Base-by-base conservation (phyloP, 495 filamentous ascomycete species). In the Penicillium bialowiezense region DNA sequence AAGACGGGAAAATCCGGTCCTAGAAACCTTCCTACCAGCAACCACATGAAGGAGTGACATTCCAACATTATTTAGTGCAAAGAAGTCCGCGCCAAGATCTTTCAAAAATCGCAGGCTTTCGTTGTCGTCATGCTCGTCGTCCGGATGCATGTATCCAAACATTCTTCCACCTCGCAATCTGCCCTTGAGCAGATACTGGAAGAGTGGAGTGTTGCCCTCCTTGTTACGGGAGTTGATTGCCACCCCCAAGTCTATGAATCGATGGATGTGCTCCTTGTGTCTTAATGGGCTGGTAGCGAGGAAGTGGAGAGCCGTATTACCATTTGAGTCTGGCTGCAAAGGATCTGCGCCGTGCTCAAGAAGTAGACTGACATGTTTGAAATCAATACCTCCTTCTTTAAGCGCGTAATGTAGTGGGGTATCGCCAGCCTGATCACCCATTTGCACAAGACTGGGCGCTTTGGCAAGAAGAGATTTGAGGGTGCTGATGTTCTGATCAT, bases 31-130 rank as follows among this genome's bases (percentile, higher is more conserved):
- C 19, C 51, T 54, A 10, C 54, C 51, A 20, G 68, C 65, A 21
- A 65, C 34, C 26, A 62, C 9, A 60, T 71, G 68, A 15, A 71
- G 55, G 48, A 63, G 28, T 13, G 56, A 56, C 39, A 61, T 56
- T 2, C 68, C 65, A 2, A 47, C 48, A 36, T 65, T 44, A 20
- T 57, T 64, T 15, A 43, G 43, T 3, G 52, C 51, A 38, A 55
- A 55, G n/a, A 71, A 43, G 52, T 71, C 57, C 17, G 55, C 59
- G 2, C 56, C 56, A 28, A 17, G 15, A 20, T 42, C 15, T 14
- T 43, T 12, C 18, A 56, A 40, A 34, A 43, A 34, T 1, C 34
- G 31, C 29, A 46, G 44, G 10, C 0, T 17, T 12, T 10, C 6
- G 10, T 35, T 32, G 29, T 32, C 29, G 5, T 13, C 12, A 13